A percentile compares a stretch with the other conserved stretches of the same genome.
Evolutionary conservation across 305 asterid species (phyloP).

Genomic region (Solanum hybrid): DNA sequence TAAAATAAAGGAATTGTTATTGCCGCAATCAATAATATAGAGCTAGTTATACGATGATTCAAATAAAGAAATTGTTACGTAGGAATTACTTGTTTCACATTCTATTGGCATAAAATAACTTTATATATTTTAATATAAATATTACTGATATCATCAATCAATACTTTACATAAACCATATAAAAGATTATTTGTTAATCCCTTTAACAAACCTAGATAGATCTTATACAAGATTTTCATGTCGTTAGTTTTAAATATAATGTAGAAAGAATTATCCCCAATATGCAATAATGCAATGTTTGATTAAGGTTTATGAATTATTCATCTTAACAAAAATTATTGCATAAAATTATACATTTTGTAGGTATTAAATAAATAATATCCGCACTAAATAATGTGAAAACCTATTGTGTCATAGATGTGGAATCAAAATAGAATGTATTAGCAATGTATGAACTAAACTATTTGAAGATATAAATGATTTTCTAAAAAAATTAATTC

Average conservation of each 20-base stretch:
- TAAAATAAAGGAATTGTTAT: no score
- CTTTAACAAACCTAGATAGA: neutral
- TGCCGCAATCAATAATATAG: no score
- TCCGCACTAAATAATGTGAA: neutral
- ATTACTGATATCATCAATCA: neutral
- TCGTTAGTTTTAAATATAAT: no score
- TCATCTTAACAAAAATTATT: neutral
- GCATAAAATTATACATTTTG: neutral
- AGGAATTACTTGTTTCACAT: neutral
- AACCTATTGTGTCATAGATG: neutral
- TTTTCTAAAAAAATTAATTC: neutral
- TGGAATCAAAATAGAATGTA: neutral
- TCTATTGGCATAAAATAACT: neutral
- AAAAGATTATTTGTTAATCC: neutral
- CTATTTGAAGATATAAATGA: neutral
- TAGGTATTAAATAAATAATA: neutral
- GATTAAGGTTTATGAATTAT: neutral
- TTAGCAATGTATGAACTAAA: neutral
- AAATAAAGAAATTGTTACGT: no score
- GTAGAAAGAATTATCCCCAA: neutral
- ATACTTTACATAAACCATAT: neutral
- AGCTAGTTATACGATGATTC: neutral
- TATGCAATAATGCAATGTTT: neutral
- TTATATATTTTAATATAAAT: neutral
- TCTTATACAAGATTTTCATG: neutral